Conservation (phyloP, 495 filamentous ascomycete species). For the Neurospora sp. region DNA sequence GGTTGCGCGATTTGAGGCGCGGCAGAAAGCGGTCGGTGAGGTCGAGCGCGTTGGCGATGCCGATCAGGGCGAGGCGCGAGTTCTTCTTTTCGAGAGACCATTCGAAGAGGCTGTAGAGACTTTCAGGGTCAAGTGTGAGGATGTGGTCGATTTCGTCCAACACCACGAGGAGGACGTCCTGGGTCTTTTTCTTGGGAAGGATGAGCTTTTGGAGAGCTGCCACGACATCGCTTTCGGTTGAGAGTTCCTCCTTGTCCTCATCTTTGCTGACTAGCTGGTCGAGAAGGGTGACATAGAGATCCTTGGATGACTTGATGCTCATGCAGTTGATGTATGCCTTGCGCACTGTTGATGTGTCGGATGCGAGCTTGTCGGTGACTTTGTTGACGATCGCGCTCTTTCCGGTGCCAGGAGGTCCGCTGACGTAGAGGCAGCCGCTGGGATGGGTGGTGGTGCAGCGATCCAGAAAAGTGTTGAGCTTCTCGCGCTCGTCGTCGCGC, state of each 20-base stretch:
- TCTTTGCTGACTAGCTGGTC: slow-evolving; percentile 34
- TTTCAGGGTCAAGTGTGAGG: slow-evolving; percentile 71
- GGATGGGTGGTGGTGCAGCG: slow-evolving; percentile 47
- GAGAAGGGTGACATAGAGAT: slow-evolving; percentile 68
- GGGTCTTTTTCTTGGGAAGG: slow-evolving; percentile 45
- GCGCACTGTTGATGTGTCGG: slow-evolving; percentile 42
- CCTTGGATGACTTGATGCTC: slow-evolving; percentile 75
- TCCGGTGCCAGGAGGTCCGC: slow-evolving; percentile 89
- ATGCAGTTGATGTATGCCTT: slow-evolving; percentile 88
- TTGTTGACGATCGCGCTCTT: slow-evolving; percentile 90
- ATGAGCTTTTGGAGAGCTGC: slow-evolving; percentile 56
- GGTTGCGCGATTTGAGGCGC: slow-evolving; percentile 79
- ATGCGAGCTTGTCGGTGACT: slow-evolving; percentile 49
- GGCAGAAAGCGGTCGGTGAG: slow-evolving; percentile 92
- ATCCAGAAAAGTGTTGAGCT: slow-evolving; percentile 60
- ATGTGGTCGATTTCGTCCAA: slow-evolving; percentile 95
- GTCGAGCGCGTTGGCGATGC: slow-evolving; percentile 95
- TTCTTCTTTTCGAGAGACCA: slow-evolving; percentile 67
- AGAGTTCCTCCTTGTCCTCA: slow-evolving; percentile 12
- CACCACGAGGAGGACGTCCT: slow-evolving; percentile 61
- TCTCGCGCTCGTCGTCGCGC: slow-evolving; percentile 65
- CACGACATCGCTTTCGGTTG: slow-evolving; percentile 40
- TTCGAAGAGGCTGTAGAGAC: slow-evolving; percentile 84
- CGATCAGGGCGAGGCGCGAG: slow-evolving; percentile 73
- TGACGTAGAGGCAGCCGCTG: slow-evolving; percentile 89